Base-by-base conservation (phyloP, 208 protist species). In the Vickermania ingenoplastis region DNA sequence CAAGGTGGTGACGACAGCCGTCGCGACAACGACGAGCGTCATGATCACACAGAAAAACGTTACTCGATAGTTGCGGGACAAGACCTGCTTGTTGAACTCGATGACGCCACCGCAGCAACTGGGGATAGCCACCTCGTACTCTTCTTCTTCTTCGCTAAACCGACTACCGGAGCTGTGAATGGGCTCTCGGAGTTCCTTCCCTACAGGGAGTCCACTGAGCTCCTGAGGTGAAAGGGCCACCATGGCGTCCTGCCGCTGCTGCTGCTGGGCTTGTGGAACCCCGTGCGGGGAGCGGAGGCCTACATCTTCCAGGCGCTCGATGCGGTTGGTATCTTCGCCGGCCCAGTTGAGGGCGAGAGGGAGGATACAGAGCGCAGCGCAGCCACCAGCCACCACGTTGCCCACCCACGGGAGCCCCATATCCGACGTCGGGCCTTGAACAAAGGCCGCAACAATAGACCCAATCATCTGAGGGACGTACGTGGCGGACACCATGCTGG, bases 401-500 rank as follows among this genome's bases (percentile, higher is more conserved):
- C 30, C 3, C 21, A 73, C 28, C 23, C 63, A 27, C 28, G 48
- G 48, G 1, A 45, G 23, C 17, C 56, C 56, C 21, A 48, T 54
- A 52, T 73, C 67, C 29, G 53, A 48, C 55, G 68, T 50, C 25
- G 67, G 67, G 36, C 67, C 67, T 17, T 59, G 41, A 2, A 68
- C 7, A 0, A 29, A 13, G 7, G 56, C 29, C 4, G 61, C 59
- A 5, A 73, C 24, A 26, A 61, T 49, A 2, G 55, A 60, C 1
- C 61, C 67, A 49, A 61, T 30, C 31, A 67, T 73, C 49, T 62
- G 49, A n/a, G 58, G 63, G 22, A 41, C 53, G 61, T 61, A 73
- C 30, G 68, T 59, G 58, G 58, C 67, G 28, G 61, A 68, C 21
- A 73, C 67, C 11, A 73, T 31, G 1, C 56, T 36, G 41, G 61